Evolutionary conservation across 1,139 yeast genomes (phyloP).

Genomic region (Geotrichum carabidarum): DNA sequence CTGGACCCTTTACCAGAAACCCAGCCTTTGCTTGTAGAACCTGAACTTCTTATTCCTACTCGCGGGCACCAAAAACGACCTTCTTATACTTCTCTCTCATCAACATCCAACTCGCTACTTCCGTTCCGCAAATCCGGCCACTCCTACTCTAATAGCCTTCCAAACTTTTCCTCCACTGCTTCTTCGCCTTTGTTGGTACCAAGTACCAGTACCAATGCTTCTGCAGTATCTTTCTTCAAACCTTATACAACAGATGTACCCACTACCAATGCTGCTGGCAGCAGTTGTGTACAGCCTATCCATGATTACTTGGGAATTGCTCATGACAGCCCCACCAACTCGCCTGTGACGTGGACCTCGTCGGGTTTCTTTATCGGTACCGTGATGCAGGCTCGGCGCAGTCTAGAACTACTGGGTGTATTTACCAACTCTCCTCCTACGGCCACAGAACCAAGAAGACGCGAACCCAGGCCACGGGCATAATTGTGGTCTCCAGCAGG

Average conservation of each 20-base stretch:
- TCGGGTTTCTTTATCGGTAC: not conserved
- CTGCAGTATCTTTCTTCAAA: not conserved
- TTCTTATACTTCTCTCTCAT: not conserved
- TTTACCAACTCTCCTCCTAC: not conserved
- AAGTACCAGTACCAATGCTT: not conserved
- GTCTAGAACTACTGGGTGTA: not conserved
- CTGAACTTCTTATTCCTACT: not conserved
- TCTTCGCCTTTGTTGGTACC: not conserved
- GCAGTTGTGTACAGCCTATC: not conserved
- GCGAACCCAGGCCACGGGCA: too few relatives aligned
- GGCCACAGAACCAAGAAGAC: too few relatives aligned
- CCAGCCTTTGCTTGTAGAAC: slow-evolving; percentile 1
- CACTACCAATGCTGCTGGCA: not conserved
- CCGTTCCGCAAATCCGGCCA: not conserved
- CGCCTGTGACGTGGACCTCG: not conserved
- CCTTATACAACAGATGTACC: not conserved
- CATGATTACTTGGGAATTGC: not conserved
- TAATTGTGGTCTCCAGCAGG: too few relatives aligned
- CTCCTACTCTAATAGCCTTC: not conserved
- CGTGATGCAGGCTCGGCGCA: not conserved
- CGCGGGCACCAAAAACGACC: not conserved
- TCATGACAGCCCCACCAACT: not conserved
- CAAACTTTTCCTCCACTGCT: not conserved
- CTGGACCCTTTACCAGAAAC: not conserved
- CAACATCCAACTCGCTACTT: not conserved